These are phyloP conservation scores for Talaromyces sp. DNA, from an alignment of 2,329 filamentous ascomycete genomes.

Conservation along the genomic window DNA sequence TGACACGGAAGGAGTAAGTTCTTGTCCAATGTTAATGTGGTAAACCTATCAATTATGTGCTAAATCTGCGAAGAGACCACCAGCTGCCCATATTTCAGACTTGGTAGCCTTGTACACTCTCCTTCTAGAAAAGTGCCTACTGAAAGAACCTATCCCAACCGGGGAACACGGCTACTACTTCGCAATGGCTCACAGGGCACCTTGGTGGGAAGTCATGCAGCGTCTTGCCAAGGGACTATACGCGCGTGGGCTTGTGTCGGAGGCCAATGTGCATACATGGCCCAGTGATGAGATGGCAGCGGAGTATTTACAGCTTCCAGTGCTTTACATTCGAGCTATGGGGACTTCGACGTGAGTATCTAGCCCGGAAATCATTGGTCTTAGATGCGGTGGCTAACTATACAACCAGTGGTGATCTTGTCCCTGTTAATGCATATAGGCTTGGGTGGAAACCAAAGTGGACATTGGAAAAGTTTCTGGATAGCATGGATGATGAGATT, in stretches of 20 bases:
- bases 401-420: not conserved
- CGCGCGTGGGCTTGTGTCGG: not conserved
- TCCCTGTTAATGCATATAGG: not conserved
- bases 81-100: not conserved
- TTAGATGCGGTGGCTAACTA: not conserved
- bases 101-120: not conserved
- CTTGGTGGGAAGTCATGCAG: conserved; percentile 1
- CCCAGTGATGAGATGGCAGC: conserved; percentile 1
- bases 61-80: not conserved
- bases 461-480: not conserved
- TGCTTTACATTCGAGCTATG: not conserved
- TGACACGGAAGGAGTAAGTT: not conserved
- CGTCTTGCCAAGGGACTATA: not conserved
- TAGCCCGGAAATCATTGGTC: not conserved
- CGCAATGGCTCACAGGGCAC: not conserved
- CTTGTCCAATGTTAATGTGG: not conserved
- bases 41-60: no score
- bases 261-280: not conserved
- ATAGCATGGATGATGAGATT: conserved; percentile 3
- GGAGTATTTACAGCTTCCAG: not conserved
- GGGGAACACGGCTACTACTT: not conserved
- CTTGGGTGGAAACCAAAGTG: conserved; percentile 1
- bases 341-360: not conserved
- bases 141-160: not conserved
- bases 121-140: not conserved